phyloP scores from a whole-genome alignment of 2,329 filamentous ascomycete species.

The Huntiella bhutanensis region DNA sequence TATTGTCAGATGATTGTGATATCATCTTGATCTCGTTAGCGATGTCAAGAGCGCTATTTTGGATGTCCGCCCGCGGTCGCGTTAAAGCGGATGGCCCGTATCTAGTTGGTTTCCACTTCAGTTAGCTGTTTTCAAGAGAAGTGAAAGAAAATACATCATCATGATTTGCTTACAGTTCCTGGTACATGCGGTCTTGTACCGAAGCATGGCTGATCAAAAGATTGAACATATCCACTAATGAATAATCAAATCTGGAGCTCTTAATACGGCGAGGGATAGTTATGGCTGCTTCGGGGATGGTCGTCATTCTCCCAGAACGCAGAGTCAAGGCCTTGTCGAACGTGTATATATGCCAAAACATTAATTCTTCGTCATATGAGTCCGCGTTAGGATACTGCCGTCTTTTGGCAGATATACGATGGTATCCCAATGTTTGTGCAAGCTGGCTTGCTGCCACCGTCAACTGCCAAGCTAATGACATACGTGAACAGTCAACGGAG shows the following conservation, averaged over 20 bases:
- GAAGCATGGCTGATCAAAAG: constrained; percentile 36
- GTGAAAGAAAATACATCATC: too few relatives aligned
- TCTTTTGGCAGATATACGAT: constrained; percentile 20
- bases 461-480: constrained; percentile 45
- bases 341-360: constrained; percentile 35
- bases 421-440: constrained; percentile 43
- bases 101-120: constrained; percentile 14
- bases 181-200: constrained; percentile 40
- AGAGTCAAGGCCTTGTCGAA: constrained; percentile 40
- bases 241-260: constrained; percentile 23
- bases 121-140: background rate
- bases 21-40: constrained; percentile 21
- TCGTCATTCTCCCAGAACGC: constrained; percentile 36
- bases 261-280: constrained; percentile 26
- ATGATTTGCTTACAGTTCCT: constrained; percentile 21
- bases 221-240: constrained; percentile 23
- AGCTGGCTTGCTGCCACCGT: constrained; percentile 38
- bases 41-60: constrained; percentile 21
- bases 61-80: constrained; percentile 22
- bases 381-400: background rate
- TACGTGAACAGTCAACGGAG: constrained; percentile 41
- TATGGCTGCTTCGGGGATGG: constrained; percentile 41
- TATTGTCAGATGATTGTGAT: constrained; percentile 20
- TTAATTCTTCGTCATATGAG: constrained; percentile 15
- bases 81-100: constrained; percentile 32